Evolutionary conservation across 2,329 filamentous ascomycete species (phyloP).

Genomic region (Ophiostoma pallidulum): DNA sequence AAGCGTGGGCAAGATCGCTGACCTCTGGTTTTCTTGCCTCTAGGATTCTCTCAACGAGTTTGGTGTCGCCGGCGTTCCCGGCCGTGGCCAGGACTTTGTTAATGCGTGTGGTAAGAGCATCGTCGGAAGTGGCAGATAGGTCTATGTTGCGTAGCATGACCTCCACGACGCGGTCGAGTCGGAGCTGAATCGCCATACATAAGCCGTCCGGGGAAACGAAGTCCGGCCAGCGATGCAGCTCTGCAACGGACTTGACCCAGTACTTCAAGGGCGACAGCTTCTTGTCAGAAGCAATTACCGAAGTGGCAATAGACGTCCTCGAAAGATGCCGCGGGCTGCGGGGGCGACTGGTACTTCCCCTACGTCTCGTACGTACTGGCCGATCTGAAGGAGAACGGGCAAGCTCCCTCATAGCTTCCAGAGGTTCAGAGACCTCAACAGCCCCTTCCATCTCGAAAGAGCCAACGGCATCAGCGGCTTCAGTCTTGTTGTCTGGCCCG

Average conservation of each 20-base stretch:
- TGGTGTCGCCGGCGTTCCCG: not conserved
- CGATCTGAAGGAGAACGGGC: no score
- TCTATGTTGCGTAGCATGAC: not conserved
- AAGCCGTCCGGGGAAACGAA: not conserved
- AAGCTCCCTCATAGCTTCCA: no score
- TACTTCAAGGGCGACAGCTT: not conserved
- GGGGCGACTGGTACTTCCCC: no score
- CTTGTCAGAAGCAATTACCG: no score
- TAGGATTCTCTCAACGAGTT: not conserved
- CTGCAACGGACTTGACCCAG: not conserved
- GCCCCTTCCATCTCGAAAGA: no score
- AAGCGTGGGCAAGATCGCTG: not conserved
- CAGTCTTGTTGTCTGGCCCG: no score
- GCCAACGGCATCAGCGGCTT: no score
- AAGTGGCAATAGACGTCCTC: no score
- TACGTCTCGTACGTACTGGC: no score
- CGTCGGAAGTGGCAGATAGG: no score
- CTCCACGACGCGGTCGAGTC: not conserved
- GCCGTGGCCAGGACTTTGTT: not conserved
- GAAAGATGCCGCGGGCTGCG: no score
- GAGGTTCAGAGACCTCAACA: no score
- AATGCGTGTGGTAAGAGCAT: not conserved
- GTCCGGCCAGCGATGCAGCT: not conserved
- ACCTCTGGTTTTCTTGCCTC: not conserved
- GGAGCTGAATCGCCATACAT: not conserved